These are phyloP conservation scores for Hanseniaspora vineae DNA, from an alignment of 805 yeast species.

Conservation along the genomic window DNA sequence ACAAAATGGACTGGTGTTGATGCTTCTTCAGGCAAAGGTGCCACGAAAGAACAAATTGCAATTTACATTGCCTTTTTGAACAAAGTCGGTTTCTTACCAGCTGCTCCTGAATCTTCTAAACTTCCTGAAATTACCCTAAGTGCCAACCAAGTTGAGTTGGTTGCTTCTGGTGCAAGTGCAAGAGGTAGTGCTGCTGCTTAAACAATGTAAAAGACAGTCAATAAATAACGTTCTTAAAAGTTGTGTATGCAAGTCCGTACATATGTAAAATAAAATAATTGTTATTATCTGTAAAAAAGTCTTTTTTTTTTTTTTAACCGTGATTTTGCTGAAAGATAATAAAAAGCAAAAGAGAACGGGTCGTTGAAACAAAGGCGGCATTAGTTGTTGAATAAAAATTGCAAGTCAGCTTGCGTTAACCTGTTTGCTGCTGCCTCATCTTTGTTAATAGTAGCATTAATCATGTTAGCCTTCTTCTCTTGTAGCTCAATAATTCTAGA, in stretches of 20 bases:
- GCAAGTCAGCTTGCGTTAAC: conserved; percentile 87
- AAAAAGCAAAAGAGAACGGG: no score
- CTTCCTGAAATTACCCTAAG: conserved; percentile 49
- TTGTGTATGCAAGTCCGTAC: not conserved
- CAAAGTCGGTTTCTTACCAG: conserved; percentile 64
- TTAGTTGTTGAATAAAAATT: conserved; percentile 79
- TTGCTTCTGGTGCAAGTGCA: conserved; percentile 58
- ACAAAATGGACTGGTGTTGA: conserved; percentile 53
- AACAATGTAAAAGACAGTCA: not conserved
- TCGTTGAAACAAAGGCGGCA: no score
- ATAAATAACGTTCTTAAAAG: not conserved
- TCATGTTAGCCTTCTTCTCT: conserved; percentile 97
- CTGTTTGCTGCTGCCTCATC: conserved; percentile 85
- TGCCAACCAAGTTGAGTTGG: conserved; percentile 42
- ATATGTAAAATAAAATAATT: no score
- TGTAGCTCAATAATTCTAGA: conserved; percentile 90
- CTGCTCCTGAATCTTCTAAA: conserved; percentile 30
- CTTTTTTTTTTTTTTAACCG: no score
- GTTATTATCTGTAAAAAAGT: no score
- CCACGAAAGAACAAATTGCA: conserved; percentile 53
- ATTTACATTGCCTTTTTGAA: conserved; percentile 69
- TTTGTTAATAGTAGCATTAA: conserved; percentile 86
- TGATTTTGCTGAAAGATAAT: no score
- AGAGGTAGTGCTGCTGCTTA: conserved; percentile 52
- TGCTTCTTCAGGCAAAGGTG: conserved; percentile 59